phyloP scores from a whole-genome alignment of 225 moss, liverwort and hornwort genomes.

The Sphagnum contortum region DNA sequence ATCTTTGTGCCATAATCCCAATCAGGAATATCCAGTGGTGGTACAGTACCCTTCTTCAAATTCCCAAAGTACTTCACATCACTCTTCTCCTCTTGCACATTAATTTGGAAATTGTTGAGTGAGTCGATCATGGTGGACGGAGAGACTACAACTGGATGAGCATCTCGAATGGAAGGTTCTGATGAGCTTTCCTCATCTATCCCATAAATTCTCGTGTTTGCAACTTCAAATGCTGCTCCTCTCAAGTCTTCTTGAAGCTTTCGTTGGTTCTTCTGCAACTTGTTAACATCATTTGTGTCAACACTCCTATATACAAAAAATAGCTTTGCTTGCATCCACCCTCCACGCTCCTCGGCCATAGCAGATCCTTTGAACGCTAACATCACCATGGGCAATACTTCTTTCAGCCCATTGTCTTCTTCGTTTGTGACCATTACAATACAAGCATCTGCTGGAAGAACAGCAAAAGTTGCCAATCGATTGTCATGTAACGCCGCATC shows the following conservation, averaged over 20 bases:
- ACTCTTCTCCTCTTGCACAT: slow-evolving; percentile 7
- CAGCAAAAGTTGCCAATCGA: slow-evolving; percentile 13
- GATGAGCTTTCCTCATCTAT: background rate
- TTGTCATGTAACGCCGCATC: slow-evolving; percentile 7
- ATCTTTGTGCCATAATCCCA: slow-evolving; percentile 15
- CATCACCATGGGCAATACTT: slow-evolving; percentile 17
- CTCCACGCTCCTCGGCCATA: slow-evolving; percentile 9
- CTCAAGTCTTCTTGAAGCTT: slow-evolving; percentile 6
- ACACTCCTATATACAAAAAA: slow-evolving; percentile 25
- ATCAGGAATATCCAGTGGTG: slow-evolving; percentile 11
- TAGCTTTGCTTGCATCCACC: slow-evolving; percentile 14
- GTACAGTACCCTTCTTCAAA: slow-evolving; percentile 10
- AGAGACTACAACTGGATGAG: background rate
- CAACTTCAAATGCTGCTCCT: background rate
- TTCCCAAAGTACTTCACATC: slow-evolving; percentile 17
- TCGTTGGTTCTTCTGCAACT: slow-evolving; percentile 1
- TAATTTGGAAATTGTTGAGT: slow-evolving; percentile 6
- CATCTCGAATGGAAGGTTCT: background rate
- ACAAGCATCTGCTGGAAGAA: slow-evolving; percentile 14
- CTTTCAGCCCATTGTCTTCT: slow-evolving; percentile 7
- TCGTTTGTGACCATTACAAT: slow-evolving; percentile 9
- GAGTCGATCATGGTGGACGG: background rate
- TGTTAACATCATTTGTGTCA: slow-evolving; percentile 9
- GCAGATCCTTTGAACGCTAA: slow-evolving; percentile 22
- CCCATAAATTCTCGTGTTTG: background rate